Percentiles rank a stretch among this genome's conserved stretches.
These are phyloP conservation scores for Ceratobasidium sp. DNA, from an alignment of 1,284 basidiomycete genomes.

Conservation along the genomic window DNA sequence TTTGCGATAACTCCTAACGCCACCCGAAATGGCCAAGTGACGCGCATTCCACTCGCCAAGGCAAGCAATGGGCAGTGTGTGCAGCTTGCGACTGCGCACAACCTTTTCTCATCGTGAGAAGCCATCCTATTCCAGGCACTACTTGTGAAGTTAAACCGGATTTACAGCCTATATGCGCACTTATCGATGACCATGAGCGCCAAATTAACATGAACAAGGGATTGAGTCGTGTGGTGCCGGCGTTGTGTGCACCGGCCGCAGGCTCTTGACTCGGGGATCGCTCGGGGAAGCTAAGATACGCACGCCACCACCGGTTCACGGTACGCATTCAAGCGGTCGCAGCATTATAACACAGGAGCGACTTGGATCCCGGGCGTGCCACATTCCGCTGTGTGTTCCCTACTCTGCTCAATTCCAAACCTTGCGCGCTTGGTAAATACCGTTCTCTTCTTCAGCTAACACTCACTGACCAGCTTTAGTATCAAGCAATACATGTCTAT, in stretches of 20 bases:
- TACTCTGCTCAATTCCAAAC: background rate
- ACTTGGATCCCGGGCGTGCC: background rate
- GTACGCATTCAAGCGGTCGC: background rate
- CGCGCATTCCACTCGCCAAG: background rate
- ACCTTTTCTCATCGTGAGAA: background rate
- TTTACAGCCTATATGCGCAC: background rate
- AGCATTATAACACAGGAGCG: background rate
- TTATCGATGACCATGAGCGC: background rate
- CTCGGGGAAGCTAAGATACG: background rate
- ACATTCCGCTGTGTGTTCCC: background rate
- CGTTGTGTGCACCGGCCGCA: background rate
- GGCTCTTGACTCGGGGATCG: background rate
- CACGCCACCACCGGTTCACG: background rate
- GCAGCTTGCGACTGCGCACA: background rate
- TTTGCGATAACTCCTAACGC: background rate
- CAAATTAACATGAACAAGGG: background rate
- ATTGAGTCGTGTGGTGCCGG: background rate
- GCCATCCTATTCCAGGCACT: background rate
- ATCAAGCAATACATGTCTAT: background rate
- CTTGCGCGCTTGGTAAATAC: background rate
- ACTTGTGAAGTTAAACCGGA: background rate
- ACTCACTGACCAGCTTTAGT: background rate
- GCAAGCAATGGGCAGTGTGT: background rate
- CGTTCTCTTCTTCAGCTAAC: background rate
- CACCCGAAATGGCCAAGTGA: background rate